These are phyloP conservation scores for Fusarium sp. DNA, from an alignment of 2,329 filamentous ascomycete genomes.

Conservation along the genomic window DNA sequence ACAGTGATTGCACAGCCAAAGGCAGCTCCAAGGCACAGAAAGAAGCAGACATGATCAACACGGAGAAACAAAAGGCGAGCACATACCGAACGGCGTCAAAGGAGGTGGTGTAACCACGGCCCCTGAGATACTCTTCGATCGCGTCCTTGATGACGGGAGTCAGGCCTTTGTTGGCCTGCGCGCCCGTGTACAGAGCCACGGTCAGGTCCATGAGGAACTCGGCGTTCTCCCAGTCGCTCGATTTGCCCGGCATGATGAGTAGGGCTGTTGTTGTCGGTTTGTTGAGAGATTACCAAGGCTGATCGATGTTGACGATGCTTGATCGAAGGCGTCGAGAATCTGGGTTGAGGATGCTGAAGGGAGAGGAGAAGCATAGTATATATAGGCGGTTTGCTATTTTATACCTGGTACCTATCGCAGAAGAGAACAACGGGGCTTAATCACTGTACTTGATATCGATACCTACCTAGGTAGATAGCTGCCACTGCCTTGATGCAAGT, in stretches of 20 bases:
- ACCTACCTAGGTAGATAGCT: too few relatives aligned
- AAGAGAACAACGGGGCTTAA: neutral
- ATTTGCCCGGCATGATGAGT: constrained; percentile 34
- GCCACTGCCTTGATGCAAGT: neutral
- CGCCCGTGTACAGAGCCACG: constrained; percentile 47
- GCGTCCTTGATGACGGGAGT: constrained; percentile 42
- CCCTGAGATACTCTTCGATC: constrained; percentile 48
- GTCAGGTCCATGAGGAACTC: constrained; percentile 48
- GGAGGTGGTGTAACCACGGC: constrained; percentile 48
- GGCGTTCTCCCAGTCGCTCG: constrained; percentile 47
- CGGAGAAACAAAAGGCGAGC: neutral
- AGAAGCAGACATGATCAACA: constrained; percentile 6
- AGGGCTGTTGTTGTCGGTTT: neutral
- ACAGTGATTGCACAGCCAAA: constrained; percentile 1
- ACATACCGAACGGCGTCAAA: constrained; percentile 59
- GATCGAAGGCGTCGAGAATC: neutral
- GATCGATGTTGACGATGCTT: neutral
- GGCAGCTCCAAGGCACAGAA: neutral
- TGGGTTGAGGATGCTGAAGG: neutral
- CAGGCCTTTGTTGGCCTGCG: constrained; percentile 43
- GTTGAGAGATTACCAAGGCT: neutral
- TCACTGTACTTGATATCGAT: neutral
- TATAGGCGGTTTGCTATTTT: neutral
- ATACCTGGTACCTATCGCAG: neutral
- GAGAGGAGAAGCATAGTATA: neutral